Conservation (phyloP, 805 yeast genomes). For the Starmerella bombi region DNA sequence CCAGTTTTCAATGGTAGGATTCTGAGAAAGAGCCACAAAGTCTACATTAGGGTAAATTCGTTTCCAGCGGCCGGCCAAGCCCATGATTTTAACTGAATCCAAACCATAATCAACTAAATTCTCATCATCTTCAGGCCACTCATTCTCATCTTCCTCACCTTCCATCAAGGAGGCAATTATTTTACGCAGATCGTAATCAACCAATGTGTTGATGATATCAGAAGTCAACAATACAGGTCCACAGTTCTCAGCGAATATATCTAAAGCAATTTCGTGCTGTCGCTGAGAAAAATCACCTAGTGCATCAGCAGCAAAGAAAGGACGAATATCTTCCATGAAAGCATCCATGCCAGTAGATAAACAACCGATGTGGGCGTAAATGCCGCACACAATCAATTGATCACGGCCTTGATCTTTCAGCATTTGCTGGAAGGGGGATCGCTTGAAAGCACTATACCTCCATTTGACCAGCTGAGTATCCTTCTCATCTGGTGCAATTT, state of each 20-base stretch:
- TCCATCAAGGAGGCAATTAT: not conserved
- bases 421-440: constrained; percentile 3
- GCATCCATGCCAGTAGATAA: constrained; percentile 15
- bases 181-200: constrained; percentile 5
- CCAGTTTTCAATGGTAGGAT: constrained; percentile 12
- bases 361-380: constrained; percentile 16
- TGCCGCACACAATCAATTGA: constrained; percentile 15
- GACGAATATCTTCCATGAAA: constrained; percentile 14
- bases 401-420: constrained; percentile 7
- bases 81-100: constrained; percentile 15
- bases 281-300: constrained; percentile 9
- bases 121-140: constrained; percentile 16
- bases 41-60: constrained; percentile 7
- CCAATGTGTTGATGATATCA: not conserved
- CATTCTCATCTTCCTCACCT: constrained; percentile 11
- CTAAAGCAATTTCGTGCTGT: constrained; percentile 9
- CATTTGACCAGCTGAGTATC: constrained; percentile 11
- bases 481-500: constrained; percentile 8
- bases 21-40: constrained; percentile 12
- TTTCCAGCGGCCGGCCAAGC: constrained; percentile 14
- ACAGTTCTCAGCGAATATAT: constrained; percentile 5
- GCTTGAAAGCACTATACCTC: constrained; percentile 14
- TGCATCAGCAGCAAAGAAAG: constrained; percentile 14
- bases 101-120: constrained; percentile 13
- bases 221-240: constrained; percentile 2